A percentile compares a stretch with the other conserved stretches of the same genome.
phyloP scores from a whole-genome alignment of 805 yeast species.

The Zygosaccharomyces gambellarensis region DNA sequence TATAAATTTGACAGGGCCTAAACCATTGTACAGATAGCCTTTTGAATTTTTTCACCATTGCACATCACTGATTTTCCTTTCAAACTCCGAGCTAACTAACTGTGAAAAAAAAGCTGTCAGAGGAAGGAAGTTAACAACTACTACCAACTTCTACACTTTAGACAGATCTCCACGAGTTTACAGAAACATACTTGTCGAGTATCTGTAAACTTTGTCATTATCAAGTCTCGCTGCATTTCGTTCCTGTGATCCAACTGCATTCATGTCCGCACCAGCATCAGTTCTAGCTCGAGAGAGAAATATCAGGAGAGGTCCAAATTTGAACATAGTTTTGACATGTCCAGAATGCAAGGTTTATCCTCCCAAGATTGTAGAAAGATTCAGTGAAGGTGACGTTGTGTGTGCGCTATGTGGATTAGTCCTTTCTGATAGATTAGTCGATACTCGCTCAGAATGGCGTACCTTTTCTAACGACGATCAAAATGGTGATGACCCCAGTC shows the following conservation, averaged over 20 bases:
- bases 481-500: slow-evolving; percentile 96
- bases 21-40: neutral
- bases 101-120: neutral
- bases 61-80: neutral
- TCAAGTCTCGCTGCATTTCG: neutral
- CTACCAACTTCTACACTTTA: neutral
- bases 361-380: slow-evolving; percentile 90
- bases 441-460: slow-evolving; percentile 97
- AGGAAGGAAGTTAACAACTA: neutral
- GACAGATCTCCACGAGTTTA: slow-evolving; percentile 2
- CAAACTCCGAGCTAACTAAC: neutral
- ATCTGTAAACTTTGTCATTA: slow-evolving; percentile 1
- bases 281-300: slow-evolving; percentile 18
- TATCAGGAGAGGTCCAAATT: slow-evolving; percentile 59
- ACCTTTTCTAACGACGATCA: slow-evolving; percentile 97
- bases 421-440: slow-evolving; percentile 85
- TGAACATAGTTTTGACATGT: slow-evolving; percentile 84
- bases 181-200: neutral
- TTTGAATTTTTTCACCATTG: neutral
- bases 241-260: neutral
- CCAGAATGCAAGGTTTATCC: slow-evolving; percentile 96
- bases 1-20: neutral
- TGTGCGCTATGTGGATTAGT: slow-evolving; percentile 97
- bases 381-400: slow-evolving; percentile 97
- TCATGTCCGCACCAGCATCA: slow-evolving; percentile 19